phyloP scores from a whole-genome alignment of 2,329 filamentous ascomycete species.

The Meredithiella fracta region DNA sequence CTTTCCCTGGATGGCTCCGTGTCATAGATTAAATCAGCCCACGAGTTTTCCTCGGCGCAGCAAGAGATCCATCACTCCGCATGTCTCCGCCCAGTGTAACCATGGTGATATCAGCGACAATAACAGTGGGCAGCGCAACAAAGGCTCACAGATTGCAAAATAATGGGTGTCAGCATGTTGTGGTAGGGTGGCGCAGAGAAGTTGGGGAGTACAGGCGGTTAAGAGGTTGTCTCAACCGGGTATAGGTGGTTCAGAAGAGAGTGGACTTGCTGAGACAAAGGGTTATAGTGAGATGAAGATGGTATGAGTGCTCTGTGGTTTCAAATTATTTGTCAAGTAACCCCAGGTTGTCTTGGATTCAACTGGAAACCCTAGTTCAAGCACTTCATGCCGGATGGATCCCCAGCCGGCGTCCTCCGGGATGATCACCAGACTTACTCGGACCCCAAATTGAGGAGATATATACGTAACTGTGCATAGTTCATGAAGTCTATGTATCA shows the following conservation, averaged over 20 bases:
- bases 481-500: background rate
- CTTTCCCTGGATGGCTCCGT: no score
- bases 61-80: background rate
- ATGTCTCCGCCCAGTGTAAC: conserved; percentile 1
- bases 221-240: background rate
- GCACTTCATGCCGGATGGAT: no score
- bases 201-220: background rate
- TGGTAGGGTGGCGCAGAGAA: background rate
- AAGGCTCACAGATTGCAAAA: background rate
- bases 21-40: no score
- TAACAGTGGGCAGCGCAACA: background rate
- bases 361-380: no score
- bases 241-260: background rate
- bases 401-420: no score
- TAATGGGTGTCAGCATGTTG: background rate
- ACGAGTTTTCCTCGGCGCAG: no score
- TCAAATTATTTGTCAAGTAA: no score
- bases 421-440: no score
- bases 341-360: no score
- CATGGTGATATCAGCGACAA: background rate
- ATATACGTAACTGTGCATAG: background rate
- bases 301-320: no score
- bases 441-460: no score
- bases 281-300: no score
- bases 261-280: background rate